Conservation (phyloP, 2,329 filamentous ascomycete genomes). For the Decorospora gaudefroyi region DNA sequence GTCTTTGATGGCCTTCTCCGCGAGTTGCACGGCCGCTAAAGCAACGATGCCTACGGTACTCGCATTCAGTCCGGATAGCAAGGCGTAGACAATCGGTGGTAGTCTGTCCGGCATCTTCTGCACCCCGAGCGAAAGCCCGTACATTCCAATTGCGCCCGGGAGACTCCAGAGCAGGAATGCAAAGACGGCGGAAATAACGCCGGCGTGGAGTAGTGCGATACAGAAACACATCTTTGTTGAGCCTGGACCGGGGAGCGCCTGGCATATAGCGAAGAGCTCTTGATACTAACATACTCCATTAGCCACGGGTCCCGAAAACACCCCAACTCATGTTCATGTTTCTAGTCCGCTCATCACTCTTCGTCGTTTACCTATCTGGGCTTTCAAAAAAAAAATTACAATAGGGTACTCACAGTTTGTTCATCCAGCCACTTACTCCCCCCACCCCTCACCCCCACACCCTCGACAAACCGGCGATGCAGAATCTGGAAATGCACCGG, state of each 20-base stretch:
- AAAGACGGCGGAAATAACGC: constrained; percentile 61
- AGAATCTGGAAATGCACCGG: constrained; percentile 73
- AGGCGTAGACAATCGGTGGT: constrained; percentile 66
- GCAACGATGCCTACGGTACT: constrained; percentile 74
- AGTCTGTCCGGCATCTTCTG: constrained; percentile 62
- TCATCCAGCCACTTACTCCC: constrained; percentile 69
- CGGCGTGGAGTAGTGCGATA: constrained; percentile 66
- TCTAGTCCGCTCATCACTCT: neutral
- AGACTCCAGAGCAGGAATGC: constrained; percentile 69
- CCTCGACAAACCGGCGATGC: constrained; percentile 64
- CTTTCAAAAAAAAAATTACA: neutral
- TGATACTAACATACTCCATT: constrained; percentile 59
- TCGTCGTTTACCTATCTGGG: neutral
- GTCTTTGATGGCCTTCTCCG: constrained; percentile 70
- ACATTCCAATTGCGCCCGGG: constrained; percentile 73
- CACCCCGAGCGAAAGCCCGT: constrained; percentile 67
- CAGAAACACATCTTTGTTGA: constrained; percentile 75
- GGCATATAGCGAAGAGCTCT: constrained; percentile 71
- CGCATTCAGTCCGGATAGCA: constrained; percentile 72
- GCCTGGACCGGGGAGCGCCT: constrained; percentile 68
- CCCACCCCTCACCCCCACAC: constrained; percentile 53
- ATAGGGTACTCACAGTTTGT: constrained; percentile 57
- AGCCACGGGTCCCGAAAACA: too few relatives aligned
- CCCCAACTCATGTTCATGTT: too few relatives aligned
- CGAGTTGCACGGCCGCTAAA: constrained; percentile 69